Base-by-base conservation (phyloP, 2,329 filamentous ascomycete genomes). In the Beauveria brongniartii region DNA sequence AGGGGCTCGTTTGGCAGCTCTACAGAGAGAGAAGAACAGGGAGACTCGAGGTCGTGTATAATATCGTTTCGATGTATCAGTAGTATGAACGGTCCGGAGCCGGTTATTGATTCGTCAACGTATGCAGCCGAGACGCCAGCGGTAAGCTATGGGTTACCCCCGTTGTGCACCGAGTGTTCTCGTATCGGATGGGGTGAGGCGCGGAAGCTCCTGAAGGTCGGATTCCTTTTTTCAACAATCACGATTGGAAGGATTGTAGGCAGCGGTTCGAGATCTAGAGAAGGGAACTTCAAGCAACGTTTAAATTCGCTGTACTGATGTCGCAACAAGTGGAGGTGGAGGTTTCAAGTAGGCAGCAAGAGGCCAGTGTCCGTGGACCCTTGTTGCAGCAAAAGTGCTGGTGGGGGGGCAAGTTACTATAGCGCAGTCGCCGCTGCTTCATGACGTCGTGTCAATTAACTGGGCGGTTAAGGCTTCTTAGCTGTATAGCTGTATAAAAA, bases 281-380 rank as follows among this genome's bases (percentile, higher is more conserved):
- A 44, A 30, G 16, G 5, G 1, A 34, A 59, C 48, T 12, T 14
- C 24, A 43, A 54, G 26, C n/a, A 48, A 18, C 8, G 48, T 52
- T n/a, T n/a, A 8, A 48, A 30, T 52, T 51, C 26, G 34, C 16
- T 16, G 24, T 9, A 16, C 18, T 22, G 30, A 5, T 47, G 43
- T n/a, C 16, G 56, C 18, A 22, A 59, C 24, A 43, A 51, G 56
- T 53, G 48, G 44, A 59, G 56, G 47, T 52, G 56, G 47, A 59
- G 37, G 56, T 59, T 59, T 59, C 56, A 59, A 59, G 56, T 59
- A 53, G 56, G 56, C 30, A 34, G 30, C 30, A 34, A 34, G 30
- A 34, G 30, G 12, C 18, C 41, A 44, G n/a, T 24, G 46, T 40
- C 46, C 10, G 56, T 46, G 48, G 56, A 58, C 46, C 55, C 28